Conservation (phyloP, 257 asterid genomes). For the Leptodermis oblonga region DNA sequence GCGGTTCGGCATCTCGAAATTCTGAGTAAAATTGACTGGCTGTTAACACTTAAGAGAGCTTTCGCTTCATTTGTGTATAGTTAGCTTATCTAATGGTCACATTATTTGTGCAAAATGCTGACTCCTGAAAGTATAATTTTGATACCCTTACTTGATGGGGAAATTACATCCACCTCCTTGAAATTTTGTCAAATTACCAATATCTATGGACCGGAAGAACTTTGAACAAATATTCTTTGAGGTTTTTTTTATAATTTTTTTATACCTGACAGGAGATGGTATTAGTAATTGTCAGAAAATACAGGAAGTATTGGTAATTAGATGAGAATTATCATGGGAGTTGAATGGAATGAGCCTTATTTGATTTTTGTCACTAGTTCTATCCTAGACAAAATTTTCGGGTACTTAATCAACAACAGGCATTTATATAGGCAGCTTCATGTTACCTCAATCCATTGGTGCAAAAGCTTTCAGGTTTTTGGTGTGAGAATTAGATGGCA, state of each 20-base stretch:
- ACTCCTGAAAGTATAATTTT: not conserved
- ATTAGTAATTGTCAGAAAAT: no score
- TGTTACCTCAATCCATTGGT: not conserved
- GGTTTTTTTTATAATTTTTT: no score
- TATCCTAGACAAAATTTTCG: not conserved
- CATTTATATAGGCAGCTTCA: not conserved
- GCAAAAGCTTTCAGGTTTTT: not conserved
- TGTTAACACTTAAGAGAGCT: not conserved
- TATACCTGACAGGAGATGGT: no score
- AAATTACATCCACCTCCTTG: no score
- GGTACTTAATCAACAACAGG: not conserved
- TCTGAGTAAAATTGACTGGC: not conserved
- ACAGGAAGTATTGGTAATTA: no score
- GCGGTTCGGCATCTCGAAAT: not conserved
- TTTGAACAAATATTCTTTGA: no score
- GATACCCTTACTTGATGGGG: no score
- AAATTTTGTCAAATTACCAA: no score
- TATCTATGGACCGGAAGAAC: no score
- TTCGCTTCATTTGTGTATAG: constrained; percentile 3
- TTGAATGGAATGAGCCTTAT: no score
- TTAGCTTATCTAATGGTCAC: not conserved
- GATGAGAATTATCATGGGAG: no score
- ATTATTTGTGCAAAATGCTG: not conserved
- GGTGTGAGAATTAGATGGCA: no score
- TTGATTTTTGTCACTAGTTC: not conserved